phyloP scores from a whole-genome alignment of 768 basidiomycete genomes.

The Dioszegia aurantiaca region DNA sequence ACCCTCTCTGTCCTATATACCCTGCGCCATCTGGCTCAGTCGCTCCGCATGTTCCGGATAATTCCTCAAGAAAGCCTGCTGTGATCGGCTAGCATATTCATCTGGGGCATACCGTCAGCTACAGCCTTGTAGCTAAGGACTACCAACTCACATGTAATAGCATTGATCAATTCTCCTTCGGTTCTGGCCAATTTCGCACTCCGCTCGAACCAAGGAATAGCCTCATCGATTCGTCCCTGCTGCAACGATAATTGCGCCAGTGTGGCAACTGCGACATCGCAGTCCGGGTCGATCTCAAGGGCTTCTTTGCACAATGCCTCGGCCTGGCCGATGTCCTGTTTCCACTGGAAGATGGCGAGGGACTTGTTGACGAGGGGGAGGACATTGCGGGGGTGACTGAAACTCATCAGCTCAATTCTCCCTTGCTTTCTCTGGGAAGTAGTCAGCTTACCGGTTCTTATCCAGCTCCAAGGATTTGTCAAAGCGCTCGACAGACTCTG shows the following conservation, averaged over 20 bases:
- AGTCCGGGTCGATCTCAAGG: constrained; percentile 80
- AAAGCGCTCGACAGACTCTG: constrained; percentile 81
- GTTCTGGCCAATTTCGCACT: constrained; percentile 83
- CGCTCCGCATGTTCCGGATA: constrained; percentile 73
- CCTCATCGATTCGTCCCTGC: constrained; percentile 80
- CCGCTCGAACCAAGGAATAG: constrained; percentile 78
- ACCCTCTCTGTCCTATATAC: constrained; percentile 23
- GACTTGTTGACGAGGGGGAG: constrained; percentile 95
- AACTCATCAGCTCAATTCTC: neutral
- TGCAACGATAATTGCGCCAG: constrained; percentile 89
- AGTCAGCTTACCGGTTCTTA: constrained; percentile 61
- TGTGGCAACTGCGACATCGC: constrained; percentile 93
- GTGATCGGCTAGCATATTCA: constrained; percentile 72
- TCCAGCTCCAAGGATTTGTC: constrained; percentile 87
- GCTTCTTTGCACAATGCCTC: constrained; percentile 86
- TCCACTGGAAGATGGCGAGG: constrained; percentile 93
- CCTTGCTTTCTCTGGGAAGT: no score
- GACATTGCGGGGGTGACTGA: constrained; percentile 63
- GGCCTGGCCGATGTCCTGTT: constrained; percentile 77
- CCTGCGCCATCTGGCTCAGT: constrained; percentile 51
- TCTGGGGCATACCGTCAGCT: constrained; percentile 23
- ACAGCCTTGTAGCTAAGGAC: neutral
- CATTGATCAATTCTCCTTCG: constrained; percentile 71
- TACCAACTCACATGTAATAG: constrained; percentile 54
- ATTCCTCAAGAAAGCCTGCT: constrained; percentile 74